Evolutionary conservation across 257 asterid genomes (phyloP), one percentile per base, ranked within the genome.

Genomic region (Solanum medicagineum): DNA sequence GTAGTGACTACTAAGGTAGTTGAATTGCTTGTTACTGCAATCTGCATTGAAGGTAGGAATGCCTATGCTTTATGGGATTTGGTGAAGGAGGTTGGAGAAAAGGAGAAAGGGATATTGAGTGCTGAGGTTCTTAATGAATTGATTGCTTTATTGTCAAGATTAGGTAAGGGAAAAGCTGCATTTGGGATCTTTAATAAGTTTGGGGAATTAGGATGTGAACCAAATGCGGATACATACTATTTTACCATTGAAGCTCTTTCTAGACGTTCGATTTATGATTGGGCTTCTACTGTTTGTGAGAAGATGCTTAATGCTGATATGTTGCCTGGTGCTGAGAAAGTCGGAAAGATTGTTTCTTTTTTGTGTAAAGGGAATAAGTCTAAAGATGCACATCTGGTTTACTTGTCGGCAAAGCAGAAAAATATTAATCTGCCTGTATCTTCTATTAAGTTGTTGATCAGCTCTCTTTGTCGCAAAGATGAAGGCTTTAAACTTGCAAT

Each of bases 131-230:
- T 96, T 82, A 96, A 93, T 56, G 87, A 88, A 29, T 83, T 96
- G 56, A 86, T 94, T 45, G 91, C 92, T n/a, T 85, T 86, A 84
- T 92, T 93, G 85, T 89, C 93, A 7, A 90, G 90, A 89, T 82
- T 96, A 65, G 96, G 94, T 80, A 93, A 93, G 83, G 98, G 91
- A 65, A 93, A 96, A 86, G 97, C 91, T 19, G 97, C 97, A n/a
- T 93, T 86, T 85, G 97, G 95, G 32, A 93, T 94, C 59, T 95
- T 94, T 86, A 92, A 86, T 85, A 93, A 90, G 92, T 92, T 93
- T 89, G 98, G 90, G 90, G 97, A 93, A 32, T 92, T 95, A 84
- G 97, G 93, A 24, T 93, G 95, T 85, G 84, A 44, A 9, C 73
- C 84, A 12, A 90, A 91, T 90, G 90, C 92, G 10, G 92, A 96